Percentiles rank a stretch among this genome's conserved stretches.
phyloP scores from a whole-genome alignment of 2,329 filamentous ascomycete species.

The Penicillium sp. region DNA sequence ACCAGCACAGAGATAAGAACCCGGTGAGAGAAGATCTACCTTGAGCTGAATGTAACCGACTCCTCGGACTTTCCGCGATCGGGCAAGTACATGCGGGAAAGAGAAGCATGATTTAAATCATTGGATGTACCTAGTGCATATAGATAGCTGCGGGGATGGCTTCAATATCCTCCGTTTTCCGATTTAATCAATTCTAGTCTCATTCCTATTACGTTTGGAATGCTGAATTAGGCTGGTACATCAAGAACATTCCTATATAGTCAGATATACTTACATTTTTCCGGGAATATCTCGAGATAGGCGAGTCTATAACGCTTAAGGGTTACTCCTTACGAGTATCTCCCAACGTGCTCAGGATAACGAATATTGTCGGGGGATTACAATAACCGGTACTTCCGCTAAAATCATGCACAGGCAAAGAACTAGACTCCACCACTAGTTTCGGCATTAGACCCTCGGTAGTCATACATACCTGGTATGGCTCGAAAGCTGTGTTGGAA shows the following conservation, averaged over 20 bases:
- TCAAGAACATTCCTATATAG: neutral
- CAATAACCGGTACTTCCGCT: neutral
- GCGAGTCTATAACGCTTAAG: neutral
- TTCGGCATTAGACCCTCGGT: neutral
- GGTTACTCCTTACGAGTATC: neutral
- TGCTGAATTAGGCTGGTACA: neutral
- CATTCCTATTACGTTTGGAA: neutral
- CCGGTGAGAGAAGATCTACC: neutral
- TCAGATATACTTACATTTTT: neutral
- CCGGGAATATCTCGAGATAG: neutral
- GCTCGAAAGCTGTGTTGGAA: neutral
- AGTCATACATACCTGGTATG: neutral
- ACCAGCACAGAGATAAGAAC: neutral
- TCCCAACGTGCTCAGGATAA: neutral
- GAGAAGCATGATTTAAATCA: neutral
- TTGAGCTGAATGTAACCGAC: neutral
- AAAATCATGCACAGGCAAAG: neutral
- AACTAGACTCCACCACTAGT: neutral
- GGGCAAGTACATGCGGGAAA: conserved; percentile 2
- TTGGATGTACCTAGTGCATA: neutral
- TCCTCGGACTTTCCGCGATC: neutral
- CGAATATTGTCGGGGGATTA: neutral
- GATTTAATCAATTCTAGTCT: neutral
- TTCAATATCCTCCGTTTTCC: neutral
- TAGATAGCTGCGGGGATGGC: neutral